Percentiles rank a stretch among this genome's conserved stretches.
Evolutionary conservation across 768 basidiomycete genomes (phyloP).

Genomic region (Phaeotremella fagi): DNA sequence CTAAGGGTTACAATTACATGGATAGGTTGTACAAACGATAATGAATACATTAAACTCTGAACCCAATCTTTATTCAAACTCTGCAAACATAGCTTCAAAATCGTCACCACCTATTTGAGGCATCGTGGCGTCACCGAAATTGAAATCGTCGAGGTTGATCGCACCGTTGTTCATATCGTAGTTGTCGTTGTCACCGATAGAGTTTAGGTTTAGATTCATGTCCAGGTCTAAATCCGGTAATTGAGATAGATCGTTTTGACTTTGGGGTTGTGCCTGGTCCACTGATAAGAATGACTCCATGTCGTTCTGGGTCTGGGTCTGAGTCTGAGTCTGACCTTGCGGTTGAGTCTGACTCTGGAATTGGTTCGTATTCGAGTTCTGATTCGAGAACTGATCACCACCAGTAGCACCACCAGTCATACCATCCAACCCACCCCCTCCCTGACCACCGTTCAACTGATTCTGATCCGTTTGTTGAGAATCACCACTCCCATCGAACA

Average conservation of each 20-base stretch:
- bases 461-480: neutral
- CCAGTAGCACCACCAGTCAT: neutral
- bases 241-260: neutral
- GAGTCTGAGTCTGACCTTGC: conserved; percentile 4
- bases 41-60: neutral
- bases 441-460: neutral
- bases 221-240: neutral
- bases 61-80: conserved; percentile 2
- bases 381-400: neutral
- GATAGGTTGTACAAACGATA: neutral
- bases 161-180: conserved; percentile 1
- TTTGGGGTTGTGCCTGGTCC: neutral
- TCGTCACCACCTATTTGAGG: conserved; percentile 24
- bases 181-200: neutral
- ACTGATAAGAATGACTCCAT: neutral
- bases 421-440: neutral
- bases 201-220: no score
- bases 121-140: conserved; percentile 17
- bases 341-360: neutral
- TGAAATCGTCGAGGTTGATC: conserved; percentile 29
- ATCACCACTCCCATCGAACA: neutral
- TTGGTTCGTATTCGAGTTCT: conserved; percentile 1
- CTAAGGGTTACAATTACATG: neutral
- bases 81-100: conserved; percentile 27
- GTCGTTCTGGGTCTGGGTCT: neutral